These are phyloP conservation scores for Claviceps quebecensis DNA, from an alignment of 2,329 filamentous ascomycete genomes.

Conservation along the genomic window DNA sequence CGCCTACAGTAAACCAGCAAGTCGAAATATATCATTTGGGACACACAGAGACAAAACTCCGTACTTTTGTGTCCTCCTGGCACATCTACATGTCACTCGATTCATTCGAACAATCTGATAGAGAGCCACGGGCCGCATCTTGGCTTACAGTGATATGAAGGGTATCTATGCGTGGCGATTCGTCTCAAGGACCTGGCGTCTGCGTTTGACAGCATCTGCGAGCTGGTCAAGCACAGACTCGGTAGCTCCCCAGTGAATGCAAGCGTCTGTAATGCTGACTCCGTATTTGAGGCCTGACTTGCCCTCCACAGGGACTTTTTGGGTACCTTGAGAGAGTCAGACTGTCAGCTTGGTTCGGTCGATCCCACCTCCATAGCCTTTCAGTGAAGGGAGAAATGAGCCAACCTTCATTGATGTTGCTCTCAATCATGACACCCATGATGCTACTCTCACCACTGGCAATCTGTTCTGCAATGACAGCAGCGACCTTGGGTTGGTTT, in stretches of 20 bases:
- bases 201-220: slow-evolving; percentile 65
- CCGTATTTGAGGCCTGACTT: slow-evolving; percentile 69
- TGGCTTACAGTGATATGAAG: background rate
- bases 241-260: slow-evolving; percentile 84
- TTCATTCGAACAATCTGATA: too few species aligned
- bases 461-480: slow-evolving; percentile 70
- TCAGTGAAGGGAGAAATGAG: background rate
- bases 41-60: too few species aligned
- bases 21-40: too few species aligned
- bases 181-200: slow-evolving; percentile 32
- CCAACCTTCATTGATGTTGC: slow-evolving; percentile 73
- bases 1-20: too few species aligned
- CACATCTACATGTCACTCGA: too few species aligned
- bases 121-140: too few species aligned
- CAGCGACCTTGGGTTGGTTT: slow-evolving; percentile 73
- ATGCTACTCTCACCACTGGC: slow-evolving; percentile 76
- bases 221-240: slow-evolving; percentile 71
- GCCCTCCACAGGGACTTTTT: slow-evolving; percentile 77
- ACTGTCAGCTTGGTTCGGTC: background rate
- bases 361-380: too few species aligned
- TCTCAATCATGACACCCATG: slow-evolving; percentile 97
- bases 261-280: slow-evolving; percentile 90
- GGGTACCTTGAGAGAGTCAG: slow-evolving; percentile 33
- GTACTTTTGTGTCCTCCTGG: too few species aligned
- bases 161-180: background rate